Conservation (phyloP, 768 basidiomycete species). For the Suillus subalutaceus region DNA sequence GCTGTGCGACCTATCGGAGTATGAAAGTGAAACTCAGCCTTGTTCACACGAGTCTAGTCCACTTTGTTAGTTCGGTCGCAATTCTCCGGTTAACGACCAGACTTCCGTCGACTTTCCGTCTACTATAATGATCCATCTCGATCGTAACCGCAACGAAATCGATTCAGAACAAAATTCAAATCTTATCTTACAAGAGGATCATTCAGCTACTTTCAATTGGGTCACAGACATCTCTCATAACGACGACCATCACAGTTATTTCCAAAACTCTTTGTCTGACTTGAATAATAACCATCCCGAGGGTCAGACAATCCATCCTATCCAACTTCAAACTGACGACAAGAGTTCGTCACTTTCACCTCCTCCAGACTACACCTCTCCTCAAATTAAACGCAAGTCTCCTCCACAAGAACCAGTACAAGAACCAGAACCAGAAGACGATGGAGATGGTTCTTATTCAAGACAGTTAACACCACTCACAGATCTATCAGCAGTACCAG, state of each 20-base stretch:
- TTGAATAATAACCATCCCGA: conserved; percentile 13
- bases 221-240: conserved; percentile 28
- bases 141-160: conserved; percentile 49
- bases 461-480: conserved; percentile 74
- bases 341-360: conserved; percentile 62
- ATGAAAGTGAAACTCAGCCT: no score
- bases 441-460: conserved; percentile 47
- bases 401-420: conserved; percentile 19
- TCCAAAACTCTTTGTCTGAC: conserved; percentile 29
- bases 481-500: conserved; percentile 71
- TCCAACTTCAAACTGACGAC: conserved; percentile 35
- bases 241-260: conserved; percentile 26
- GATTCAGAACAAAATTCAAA: conserved; percentile 42
- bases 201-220: conserved; percentile 37
- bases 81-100: conserved; percentile 7
- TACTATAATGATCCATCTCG: conserved; percentile 52
- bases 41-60: neutral
- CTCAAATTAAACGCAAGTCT: conserved; percentile 29
- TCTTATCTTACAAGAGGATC: conserved; percentile 44
- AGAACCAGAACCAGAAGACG: conserved; percentile 37
- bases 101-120: conserved; percentile 9
- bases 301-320: conserved; percentile 19
- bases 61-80: neutral
- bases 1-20: no score
- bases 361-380: conserved; percentile 47